phyloP scores from a whole-genome alignment of 1,284 basidiomycete genomes.

The Sporisorium graminicola region DNA sequence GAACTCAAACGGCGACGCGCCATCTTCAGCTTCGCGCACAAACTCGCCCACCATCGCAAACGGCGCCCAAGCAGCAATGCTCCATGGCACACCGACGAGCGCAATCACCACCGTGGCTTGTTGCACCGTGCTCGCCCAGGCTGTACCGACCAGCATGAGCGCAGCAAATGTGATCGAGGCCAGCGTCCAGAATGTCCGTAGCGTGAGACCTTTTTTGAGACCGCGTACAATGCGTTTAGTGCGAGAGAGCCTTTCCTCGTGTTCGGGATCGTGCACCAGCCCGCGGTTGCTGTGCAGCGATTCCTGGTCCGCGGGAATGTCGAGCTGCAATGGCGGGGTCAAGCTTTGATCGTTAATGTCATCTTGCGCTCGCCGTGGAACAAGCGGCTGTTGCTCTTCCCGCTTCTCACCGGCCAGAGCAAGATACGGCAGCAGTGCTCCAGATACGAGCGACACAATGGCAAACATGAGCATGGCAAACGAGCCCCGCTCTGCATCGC shows the following conservation, averaged over 20 bases:
- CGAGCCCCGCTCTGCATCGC: conserved; percentile 58
- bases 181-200: conserved; percentile 64
- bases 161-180: conserved; percentile 45
- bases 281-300: conserved; percentile 1
- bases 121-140: conserved; percentile 37
- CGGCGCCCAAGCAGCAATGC: conserved; percentile 66
- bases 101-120: conserved; percentile 59
- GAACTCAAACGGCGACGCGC: conserved; percentile 45
- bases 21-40: conserved; percentile 62
- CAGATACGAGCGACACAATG: conserved; percentile 53
- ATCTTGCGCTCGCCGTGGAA: neutral
- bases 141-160: conserved; percentile 53
- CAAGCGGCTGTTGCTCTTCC: neutral
- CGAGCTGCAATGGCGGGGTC: conserved; percentile 12
- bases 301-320: conserved; percentile 13
- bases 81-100: conserved; percentile 66
- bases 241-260: conserved; percentile 21
- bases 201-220: conserved; percentile 28
- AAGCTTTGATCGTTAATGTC: conserved; percentile 1
- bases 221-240: conserved; percentile 25
- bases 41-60: conserved; percentile 67
- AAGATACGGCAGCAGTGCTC: conserved; percentile 55
- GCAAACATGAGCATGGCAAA: conserved; percentile 66
- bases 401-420: conserved; percentile 50
- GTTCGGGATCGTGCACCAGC: conserved; percentile 2